Evolutionary conservation across 768 basidiomycete species (phyloP).

Genomic region (Nevesoporus exiguus): DNA sequence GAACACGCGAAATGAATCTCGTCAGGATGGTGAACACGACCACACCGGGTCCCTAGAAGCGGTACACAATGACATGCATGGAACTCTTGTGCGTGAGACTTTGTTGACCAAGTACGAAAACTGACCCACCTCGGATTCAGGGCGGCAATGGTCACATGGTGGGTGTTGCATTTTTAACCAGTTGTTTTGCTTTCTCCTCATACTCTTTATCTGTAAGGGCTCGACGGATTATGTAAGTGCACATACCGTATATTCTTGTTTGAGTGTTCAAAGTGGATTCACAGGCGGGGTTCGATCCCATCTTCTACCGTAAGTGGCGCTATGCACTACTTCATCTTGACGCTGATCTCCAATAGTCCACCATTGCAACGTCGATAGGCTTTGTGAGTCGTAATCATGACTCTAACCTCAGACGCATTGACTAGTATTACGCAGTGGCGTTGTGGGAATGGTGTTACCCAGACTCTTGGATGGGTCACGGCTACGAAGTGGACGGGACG

Average conservation of each 20-base stretch:
- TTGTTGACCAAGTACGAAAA: not conserved
- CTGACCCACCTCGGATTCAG: constrained; percentile 4
- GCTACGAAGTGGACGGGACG: constrained; percentile 13
- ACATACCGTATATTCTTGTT: not conserved
- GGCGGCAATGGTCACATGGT: constrained; percentile 30
- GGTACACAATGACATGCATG: constrained; percentile 21
- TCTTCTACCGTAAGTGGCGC: constrained; percentile 23
- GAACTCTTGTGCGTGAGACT: constrained; percentile 13
- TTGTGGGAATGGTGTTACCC: constrained; percentile 32
- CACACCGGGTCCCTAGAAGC: constrained; percentile 21
- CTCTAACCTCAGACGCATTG: not conserved
- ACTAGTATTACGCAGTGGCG: constrained; percentile 15
- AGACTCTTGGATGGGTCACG: constrained; percentile 28
- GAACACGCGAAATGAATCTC: constrained; percentile 23
- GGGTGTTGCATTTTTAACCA: not conserved
- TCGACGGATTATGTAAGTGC: constrained; percentile 23
- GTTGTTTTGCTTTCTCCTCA: not conserved
- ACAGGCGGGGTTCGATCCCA: constrained; percentile 25
- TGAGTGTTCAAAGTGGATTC: not conserved
- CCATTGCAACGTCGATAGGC: constrained; percentile 23
- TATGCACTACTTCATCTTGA: not conserved
- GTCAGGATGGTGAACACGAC: constrained; percentile 6
- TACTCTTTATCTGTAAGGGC: constrained; percentile 7
- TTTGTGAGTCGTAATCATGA: constrained; percentile 11
- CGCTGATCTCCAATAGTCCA: constrained; percentile 17